Evolutionary conservation across 2,329 filamentous ascomycete species (phyloP), one percentile per base, ranked within the genome.

Genomic region (Massarina eburnea): DNA sequence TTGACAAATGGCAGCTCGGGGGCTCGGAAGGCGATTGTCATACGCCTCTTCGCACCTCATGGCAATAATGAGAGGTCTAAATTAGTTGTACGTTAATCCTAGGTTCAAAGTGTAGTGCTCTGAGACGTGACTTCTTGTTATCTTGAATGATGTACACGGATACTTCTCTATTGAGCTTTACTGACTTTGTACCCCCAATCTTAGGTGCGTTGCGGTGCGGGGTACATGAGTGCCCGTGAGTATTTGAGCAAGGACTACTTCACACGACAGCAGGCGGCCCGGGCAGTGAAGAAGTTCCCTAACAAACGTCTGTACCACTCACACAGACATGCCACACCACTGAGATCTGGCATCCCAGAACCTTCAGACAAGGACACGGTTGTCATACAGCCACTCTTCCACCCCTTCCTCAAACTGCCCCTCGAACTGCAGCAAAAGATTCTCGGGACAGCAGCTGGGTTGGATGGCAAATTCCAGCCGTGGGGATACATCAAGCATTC

Each of bases 21-120:
- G 35, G 44, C 45, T 14, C 51, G 50, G 26, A 61, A 61, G 29
- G 49, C 30, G 1, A 54, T 66, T 18, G 44, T 58, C 10, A 45
- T 68, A 21, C 59, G 59, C 12, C 56, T 68, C 14, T 67, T 66
- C 35, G 43, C n/a, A n/a, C n/a, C n/a, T n/a, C n/a, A n/a, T n/a
- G n/a, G n/a, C n/a, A n/a, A n/a, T n/a, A n/a, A n/a, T n/a, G n/a
- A n/a, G n/a, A n/a, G n/a, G n/a, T n/a, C n/a, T n/a, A n/a, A n/a
- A n/a, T n/a, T n/a, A n/a, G n/a, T n/a, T n/a, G n/a, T n/a, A n/a
- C n/a, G n/a, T n/a, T n/a, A n/a, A n/a, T n/a, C n/a, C n/a, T n/a
- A n/a, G n/a, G n/a, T n/a, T n/a, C n/a, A n/a, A n/a, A n/a, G n/a
- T n/a, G n/a, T n/a, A n/a, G n/a, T n/a, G n/a, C n/a, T n/a, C n/a